Percentiles rank a stretch among this genome's conserved stretches.
Conservation (phyloP, 208 protist genomes). For the Trypanosoma lewisi region DNA sequence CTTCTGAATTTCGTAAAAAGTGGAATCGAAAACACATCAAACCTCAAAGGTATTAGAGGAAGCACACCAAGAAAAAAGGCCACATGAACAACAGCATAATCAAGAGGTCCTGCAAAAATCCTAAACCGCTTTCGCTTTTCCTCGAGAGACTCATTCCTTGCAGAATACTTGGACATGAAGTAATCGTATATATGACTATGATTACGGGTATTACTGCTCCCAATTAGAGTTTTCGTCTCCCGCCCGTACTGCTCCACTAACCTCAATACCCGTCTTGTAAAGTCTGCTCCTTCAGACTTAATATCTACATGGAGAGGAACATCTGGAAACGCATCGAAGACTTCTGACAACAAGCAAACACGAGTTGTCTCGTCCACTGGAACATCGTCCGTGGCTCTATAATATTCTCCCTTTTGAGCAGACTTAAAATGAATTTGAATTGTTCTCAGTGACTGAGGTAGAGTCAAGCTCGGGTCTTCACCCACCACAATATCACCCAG, state of each 20-base stretch:
- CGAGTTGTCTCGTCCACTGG: slow-evolving; percentile 57
- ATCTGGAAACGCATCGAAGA: slow-evolving; percentile 57
- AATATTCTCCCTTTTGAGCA: slow-evolving; percentile 24
- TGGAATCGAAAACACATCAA: slow-evolving; percentile 81
- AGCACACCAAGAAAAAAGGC: slow-evolving; percentile 67
- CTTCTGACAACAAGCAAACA: slow-evolving; percentile 65
- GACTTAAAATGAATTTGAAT: slow-evolving; percentile 70
- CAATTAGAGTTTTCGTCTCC: slow-evolving; percentile 59
- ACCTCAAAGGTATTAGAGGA: slow-evolving; percentile 46
- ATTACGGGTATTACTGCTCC: slow-evolving; percentile 58
- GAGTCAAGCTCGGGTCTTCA: slow-evolving; percentile 30
- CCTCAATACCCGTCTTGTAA: slow-evolving; percentile 50
- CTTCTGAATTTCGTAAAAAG: slow-evolving; percentile 51
- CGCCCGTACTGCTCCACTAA: slow-evolving; percentile 58
- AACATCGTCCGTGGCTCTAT: slow-evolving; percentile 39
- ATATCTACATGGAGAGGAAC: slow-evolving; percentile 79
- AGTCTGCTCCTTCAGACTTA: slow-evolving; percentile 45
- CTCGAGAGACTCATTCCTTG: slow-evolving; percentile 1
- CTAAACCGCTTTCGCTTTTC: slow-evolving; percentile 51
- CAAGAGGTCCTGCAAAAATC: slow-evolving; percentile 42
- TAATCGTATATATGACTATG: slow-evolving; percentile 47
- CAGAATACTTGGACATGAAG: slow-evolving; percentile 25
- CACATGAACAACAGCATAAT: slow-evolving; percentile 51
- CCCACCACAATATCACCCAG: slow-evolving; percentile 55
- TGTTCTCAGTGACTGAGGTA: slow-evolving; percentile 48